Percentiles rank a stretch among this genome's conserved stretches.
These are phyloP conservation scores for Umbelopsis sp. DNA, from an alignment of 192 early-diverging fungal genomes.

Conservation along the genomic window DNA sequence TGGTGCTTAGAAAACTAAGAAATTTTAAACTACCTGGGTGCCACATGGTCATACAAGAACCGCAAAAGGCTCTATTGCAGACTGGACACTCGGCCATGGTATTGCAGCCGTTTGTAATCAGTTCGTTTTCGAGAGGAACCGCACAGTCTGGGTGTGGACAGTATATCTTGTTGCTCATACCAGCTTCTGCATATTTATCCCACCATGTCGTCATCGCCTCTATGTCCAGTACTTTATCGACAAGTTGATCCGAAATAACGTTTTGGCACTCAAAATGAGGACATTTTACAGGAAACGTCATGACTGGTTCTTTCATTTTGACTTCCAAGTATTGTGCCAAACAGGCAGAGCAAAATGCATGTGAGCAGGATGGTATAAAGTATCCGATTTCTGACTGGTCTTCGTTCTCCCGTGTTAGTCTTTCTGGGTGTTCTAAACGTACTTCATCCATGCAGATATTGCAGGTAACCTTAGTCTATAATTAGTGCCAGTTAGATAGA, in stretches of 20 bases:
- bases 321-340: conserved; percentile 1
- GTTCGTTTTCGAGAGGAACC: neutral
- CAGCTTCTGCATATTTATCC: conserved; percentile 4
- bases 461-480: neutral
- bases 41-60: neutral
- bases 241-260: neutral
- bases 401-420: neutral
- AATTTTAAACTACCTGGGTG: neutral
- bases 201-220: neutral
- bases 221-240: neutral
- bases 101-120: neutral
- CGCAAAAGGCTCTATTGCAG: neutral
- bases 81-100: conserved; percentile 10
- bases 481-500: neutral
- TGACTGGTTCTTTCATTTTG: conserved; percentile 7
- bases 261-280: neutral
- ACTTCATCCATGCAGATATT: conserved; percentile 5
- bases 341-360: neutral
- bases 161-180: conserved; percentile 8
- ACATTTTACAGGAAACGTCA: conserved; percentile 7
- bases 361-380: neutral
- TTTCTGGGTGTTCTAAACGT: neutral
- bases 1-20: too few relatives aligned
- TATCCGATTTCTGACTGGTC: neutral
- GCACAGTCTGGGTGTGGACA: conserved; percentile 4